Conservation (phyloP, 345 rosid species). For the Camelina sativa region DNA sequence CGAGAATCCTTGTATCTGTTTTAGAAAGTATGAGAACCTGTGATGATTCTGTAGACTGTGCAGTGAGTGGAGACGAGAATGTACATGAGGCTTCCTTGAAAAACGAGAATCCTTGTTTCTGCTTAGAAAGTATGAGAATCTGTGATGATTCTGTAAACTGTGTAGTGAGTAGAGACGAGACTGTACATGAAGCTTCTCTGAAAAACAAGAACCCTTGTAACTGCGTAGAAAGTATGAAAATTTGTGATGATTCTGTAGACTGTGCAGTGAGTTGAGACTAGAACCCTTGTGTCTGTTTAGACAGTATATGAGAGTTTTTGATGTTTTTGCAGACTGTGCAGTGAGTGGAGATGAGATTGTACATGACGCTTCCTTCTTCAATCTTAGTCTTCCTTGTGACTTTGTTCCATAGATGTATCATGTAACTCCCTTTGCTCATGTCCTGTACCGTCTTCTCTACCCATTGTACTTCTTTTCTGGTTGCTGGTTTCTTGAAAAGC, state of each 20-base stretch:
- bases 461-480: slow-evolving; percentile 47
- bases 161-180: not conserved
- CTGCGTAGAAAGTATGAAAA: too few species aligned
- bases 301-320: slow-evolving; percentile 28
- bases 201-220: too few species aligned
- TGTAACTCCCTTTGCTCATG: slow-evolving; percentile 46
- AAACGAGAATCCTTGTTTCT: too few species aligned
- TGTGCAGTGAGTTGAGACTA: not conserved
- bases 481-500: slow-evolving; percentile 63
- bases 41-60: too few species aligned
- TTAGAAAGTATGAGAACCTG: too few species aligned
- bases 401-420: slow-evolving; percentile 65
- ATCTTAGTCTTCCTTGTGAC: slow-evolving; percentile 45
- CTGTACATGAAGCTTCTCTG: too few species aligned
- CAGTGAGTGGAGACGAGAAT: too few species aligned
- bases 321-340: slow-evolving; percentile 52
- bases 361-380: slow-evolving; percentile 57
- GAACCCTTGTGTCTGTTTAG: slow-evolving; percentile 20
- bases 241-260: too few species aligned
- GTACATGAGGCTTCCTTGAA: too few species aligned
- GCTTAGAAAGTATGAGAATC: too few species aligned
- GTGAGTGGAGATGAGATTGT: slow-evolving; percentile 50
- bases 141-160: too few species aligned
- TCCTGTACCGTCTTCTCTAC: slow-evolving; percentile 42
- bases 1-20: too few species aligned